Percentiles rank a stretch among this genome's conserved stretches.
Evolutionary conservation across 176 grass and related monocot genomes (phyloP).

Genomic region (Bromus sterilis): DNA sequence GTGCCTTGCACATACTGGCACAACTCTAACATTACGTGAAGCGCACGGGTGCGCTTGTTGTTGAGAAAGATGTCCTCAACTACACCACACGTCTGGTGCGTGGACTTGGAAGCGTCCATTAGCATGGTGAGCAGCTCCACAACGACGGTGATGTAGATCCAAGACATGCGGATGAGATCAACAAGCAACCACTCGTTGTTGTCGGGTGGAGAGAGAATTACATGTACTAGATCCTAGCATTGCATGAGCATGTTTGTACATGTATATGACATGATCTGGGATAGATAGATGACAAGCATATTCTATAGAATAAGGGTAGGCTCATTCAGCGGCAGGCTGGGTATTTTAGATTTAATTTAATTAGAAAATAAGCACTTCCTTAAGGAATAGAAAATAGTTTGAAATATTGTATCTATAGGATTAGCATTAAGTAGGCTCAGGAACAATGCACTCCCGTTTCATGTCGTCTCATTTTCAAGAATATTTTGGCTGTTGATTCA

Average conservation of each 20-base stretch:
- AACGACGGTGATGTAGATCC: too few relatives aligned
- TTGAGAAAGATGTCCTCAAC: too few relatives aligned
- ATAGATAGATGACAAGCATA: neutral
- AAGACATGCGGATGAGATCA: too few relatives aligned
- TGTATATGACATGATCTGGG: neutral
- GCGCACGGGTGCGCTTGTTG: too few relatives aligned
- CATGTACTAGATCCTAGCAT: too few relatives aligned
- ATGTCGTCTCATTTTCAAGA: conserved; percentile 1
- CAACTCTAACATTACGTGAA: too few relatives aligned
- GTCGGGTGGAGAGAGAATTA: too few relatives aligned
- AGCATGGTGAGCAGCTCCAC: too few relatives aligned
- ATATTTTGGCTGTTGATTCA: neutral
- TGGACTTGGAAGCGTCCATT: too few relatives aligned
- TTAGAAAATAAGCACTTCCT: neutral
- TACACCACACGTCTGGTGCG: too few relatives aligned
- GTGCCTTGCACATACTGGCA: too few relatives aligned
- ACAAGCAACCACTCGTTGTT: too few relatives aligned
- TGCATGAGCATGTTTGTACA: neutral
- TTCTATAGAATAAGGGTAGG: neutral
- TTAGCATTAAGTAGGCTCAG: neutral
- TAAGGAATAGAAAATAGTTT: neutral
- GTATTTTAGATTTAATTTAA: neutral
- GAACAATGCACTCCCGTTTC: neutral
- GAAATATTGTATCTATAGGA: neutral
- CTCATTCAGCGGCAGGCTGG: neutral